These are phyloP conservation scores for Ogataea paradorogensis DNA, from an alignment of 805 yeast genomes.

Conservation along the genomic window DNA sequence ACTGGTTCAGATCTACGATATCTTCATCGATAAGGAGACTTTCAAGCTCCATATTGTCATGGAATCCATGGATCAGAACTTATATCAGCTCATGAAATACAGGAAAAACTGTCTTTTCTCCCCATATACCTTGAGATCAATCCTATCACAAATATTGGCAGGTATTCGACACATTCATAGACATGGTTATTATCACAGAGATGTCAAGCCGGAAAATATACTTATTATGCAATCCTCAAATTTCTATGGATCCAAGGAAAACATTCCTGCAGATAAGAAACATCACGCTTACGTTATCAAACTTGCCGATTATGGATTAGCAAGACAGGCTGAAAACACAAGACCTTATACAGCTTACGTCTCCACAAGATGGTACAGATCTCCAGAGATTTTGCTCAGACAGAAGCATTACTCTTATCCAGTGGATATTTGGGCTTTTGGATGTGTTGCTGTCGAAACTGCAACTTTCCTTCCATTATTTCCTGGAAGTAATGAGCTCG, in stretches of 20 bases:
- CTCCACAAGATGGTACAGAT: conserved; percentile 82
- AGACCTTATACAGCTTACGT: conserved; percentile 71
- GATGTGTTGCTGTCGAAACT: conserved; percentile 70
- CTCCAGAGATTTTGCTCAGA: conserved; percentile 75
- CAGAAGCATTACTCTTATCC: conserved; percentile 62
- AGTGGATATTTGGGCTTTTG: conserved; percentile 85
- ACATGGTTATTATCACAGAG: conserved; percentile 74
- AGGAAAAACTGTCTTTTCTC: conserved; percentile 55
- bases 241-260: conserved; percentile 44
- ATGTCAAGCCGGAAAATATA: conserved; percentile 91
- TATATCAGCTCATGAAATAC: conserved; percentile 71
- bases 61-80: conserved; percentile 84
- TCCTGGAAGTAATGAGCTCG: conserved; percentile 77
- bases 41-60: conserved; percentile 74
- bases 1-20: conserved; percentile 71
- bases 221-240: conserved; percentile 58
- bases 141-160: conserved; percentile 65
- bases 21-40: conserved; percentile 64
- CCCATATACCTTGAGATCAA: conserved; percentile 56
- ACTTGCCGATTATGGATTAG: conserved; percentile 78
- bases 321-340: conserved; percentile 53
- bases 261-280: conserved; percentile 39
- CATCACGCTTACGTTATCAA: conserved; percentile 58
- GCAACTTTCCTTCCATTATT: conserved; percentile 75
- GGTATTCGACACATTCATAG: conserved; percentile 83